Base-by-base conservation (phyloP, 176 grass and related monocot genomes). In the Microstegium vimineum region DNA sequence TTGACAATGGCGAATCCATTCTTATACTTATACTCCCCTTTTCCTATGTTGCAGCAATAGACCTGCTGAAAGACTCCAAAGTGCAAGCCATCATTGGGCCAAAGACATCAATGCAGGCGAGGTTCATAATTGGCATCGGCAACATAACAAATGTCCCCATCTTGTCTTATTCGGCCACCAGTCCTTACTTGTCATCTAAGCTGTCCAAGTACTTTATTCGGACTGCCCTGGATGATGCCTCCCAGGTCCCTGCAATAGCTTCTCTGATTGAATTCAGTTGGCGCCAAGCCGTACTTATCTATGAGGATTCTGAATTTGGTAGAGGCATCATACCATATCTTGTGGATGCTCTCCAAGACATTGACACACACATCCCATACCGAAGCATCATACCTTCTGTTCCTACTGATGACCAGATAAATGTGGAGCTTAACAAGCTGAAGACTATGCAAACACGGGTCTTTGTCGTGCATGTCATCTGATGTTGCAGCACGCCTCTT, bases 101-200 rank as follows among this genome's bases (percentile, higher is more conserved):
- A 36, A 79, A 89, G 47, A 86, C 79, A 49, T 83, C 82, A 9
- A 63, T 78, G 7, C 74, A 92, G 54, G 79, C 83, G 18, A 69
- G 60, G 10, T 86, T 89, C 43, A 22, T 89, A 41, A 28, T 57
- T 11, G 71, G n/a, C 47, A 40, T 92, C 5, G 82, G 90, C 66
- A 83, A 80, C n/a, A 78, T 23, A 69, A 75, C 72, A 41, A 62
- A 86, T 18, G 90, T 89, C 7, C 90, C 90, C 9, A 40, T 92
- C 17, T 79, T 92, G 42, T 89, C 90, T 23, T 92, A 86, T 76
- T 70, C 83, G 14, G 83, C 86, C n/a, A 88, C 25, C 6, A 85
- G 68, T 16, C 77, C 64, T 22, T 59, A 63, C 38, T 34, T 72
- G 34, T 56, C 85, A 16, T 64, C 73, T 33, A 59, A 12, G n/a